These are phyloP conservation scores for Lichtheimia hyalospora DNA, from an alignment of 371 early-diverging fungal genomes.

Conservation along the genomic window DNA sequence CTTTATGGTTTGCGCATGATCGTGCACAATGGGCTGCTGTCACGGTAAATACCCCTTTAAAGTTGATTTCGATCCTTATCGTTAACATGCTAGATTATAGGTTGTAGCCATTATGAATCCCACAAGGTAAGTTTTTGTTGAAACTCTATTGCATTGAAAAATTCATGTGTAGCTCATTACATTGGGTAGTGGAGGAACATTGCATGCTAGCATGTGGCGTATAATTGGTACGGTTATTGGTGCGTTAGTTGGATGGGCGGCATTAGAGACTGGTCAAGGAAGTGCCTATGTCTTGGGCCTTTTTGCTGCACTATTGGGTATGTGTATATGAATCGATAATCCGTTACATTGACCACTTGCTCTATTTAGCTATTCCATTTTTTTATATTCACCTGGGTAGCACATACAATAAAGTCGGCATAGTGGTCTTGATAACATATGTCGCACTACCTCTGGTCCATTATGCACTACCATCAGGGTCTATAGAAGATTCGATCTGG, in stretches of 20 bases:
- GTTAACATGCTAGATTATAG: neutral
- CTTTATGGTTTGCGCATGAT: conserved; percentile 30
- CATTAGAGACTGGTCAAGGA: conserved; percentile 42
- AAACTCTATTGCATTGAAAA: neutral
- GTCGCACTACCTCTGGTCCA: conserved; percentile 37
- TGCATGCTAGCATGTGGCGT: conserved; percentile 54
- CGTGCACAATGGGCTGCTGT: conserved; percentile 61
- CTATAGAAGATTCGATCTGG: conserved; percentile 39
- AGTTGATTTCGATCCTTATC: neutral
- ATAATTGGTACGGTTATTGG: conserved; percentile 57
- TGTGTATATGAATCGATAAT: neutral
- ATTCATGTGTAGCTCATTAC: neutral
- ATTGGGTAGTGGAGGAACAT: conserved; percentile 48
- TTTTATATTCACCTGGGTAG: conserved; percentile 49
- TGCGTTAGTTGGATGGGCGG: conserved; percentile 50
- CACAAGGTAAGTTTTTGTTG: conserved; percentile 34
- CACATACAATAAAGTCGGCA: conserved; percentile 42
- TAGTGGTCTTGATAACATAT: conserved; percentile 42
- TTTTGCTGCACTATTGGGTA: conserved; percentile 58
- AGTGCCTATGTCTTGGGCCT: conserved; percentile 52
- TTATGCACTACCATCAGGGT: conserved; percentile 31
- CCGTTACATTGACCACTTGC: neutral
- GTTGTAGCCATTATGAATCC: conserved; percentile 62
- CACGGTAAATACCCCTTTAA: conserved; percentile 19
- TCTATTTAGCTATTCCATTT: conserved; percentile 35